Conservation (phyloP, 2,329 filamentous ascomycete species). For the Xylariomycetidae sp. region DNA sequence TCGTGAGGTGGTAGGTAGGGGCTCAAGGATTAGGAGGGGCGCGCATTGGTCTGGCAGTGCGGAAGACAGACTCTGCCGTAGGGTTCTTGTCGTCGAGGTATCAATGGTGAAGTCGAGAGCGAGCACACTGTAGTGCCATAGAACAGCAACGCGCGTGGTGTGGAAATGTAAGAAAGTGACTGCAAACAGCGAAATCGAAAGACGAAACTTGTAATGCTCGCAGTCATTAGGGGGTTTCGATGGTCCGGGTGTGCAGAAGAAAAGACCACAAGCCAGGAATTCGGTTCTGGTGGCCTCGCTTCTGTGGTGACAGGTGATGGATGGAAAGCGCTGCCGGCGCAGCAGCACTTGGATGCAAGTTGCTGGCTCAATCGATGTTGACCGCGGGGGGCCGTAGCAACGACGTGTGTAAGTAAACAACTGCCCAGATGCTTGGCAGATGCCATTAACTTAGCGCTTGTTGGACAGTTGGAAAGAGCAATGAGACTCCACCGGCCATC, state of each 20-base stretch:
- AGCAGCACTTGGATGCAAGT: no score
- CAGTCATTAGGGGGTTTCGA: no score
- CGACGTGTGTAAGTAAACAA: conserved; percentile 15
- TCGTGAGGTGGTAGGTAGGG: conserved; percentile 34
- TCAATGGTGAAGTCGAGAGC: conserved; percentile 4
- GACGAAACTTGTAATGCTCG: no score
- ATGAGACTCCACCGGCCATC: no score
- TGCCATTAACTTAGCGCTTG: conserved; percentile 4
- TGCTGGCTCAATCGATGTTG: no score
- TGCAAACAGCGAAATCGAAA: conserved; percentile 3
- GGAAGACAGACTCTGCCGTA: no score
- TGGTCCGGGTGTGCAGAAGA: no score
- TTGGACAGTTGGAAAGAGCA: no score
- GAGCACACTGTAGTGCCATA: conserved; percentile 17
- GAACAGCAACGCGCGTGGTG: conserved; percentile 14
- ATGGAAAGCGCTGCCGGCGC: no score
- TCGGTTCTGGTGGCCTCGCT: no score
- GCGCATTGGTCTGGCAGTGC: conserved; percentile 14
- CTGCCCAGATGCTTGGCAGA: conserved; percentile 9
- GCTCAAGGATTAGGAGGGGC: conserved; percentile 2
- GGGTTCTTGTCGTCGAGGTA: background rate
- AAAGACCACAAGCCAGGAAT: no score
- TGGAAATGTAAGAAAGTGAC: conserved; percentile 1
- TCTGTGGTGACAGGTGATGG: no score
- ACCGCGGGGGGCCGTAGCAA: conserved; percentile 19